Evolutionary conservation across 2,329 filamentous ascomycete genomes (phyloP), one percentile per base, ranked within the genome.

Genomic region (Zymoseptoria tritici): DNA sequence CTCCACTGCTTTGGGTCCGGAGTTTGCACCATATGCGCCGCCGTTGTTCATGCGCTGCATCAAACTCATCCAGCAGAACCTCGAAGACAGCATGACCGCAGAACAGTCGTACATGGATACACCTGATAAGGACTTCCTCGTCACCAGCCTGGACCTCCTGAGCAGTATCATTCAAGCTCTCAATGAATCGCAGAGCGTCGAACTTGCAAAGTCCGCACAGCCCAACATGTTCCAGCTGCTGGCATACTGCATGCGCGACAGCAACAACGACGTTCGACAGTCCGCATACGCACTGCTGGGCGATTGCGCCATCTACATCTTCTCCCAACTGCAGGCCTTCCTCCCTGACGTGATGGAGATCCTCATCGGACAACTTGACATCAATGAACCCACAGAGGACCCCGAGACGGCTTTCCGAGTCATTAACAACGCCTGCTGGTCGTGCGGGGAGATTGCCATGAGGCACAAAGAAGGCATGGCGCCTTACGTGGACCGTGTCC

Each of bases 351-450:
- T 97, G 58, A 78, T 97, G 71, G 89, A 90, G 0, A 85, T 93
- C 54, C 78, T 97, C n/a, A 83, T 97, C 64, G 85, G 86, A 68
- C 92, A 97, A 72, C 84, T 99, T 26, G 92, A 97, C 66, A 79
- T 96, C 46, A 69, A 67, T 13, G 70, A 76, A 66, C 88, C 91
- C 62, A 81, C 81, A 58, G 88, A 92, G 62, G 90, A 95, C 67
- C 89, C 91, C 62, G 90, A 96, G 64, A 88, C 85, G 19, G 87
- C 86, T 13, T 97, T 96, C 73, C 91, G 91, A 61, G 92, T 97
- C 29, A 86, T 97, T 61, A 99, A 97, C 81, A 99, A 99, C 72
- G 93, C 94, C 21, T 97, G 93, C 77, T 99, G 94, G 94, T 95
- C 92, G 6, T 87, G 86, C 22, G 94, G 94, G 50, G 94, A 99